phyloP scores from a whole-genome alignment of 1,284 basidiomycete genomes.

The Inonotus obliquus region DNA sequence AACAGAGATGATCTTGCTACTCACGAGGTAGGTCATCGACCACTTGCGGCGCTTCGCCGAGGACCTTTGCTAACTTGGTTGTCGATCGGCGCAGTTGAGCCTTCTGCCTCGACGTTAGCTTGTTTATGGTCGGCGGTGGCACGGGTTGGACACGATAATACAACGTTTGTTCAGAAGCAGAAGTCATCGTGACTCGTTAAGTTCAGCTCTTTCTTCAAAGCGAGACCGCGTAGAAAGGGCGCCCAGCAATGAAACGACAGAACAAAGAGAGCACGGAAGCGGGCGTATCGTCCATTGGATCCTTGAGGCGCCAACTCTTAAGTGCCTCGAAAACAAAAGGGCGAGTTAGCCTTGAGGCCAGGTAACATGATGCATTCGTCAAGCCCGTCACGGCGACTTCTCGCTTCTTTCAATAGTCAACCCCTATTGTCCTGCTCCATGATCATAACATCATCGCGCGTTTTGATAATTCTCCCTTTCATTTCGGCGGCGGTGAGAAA shows the following conservation, averaged over 20 bases:
- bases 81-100: slow-evolving; percentile 13
- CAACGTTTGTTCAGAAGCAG: no score
- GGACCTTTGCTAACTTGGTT: slow-evolving; percentile 13
- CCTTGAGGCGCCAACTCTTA: neutral
- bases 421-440: neutral
- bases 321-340: slow-evolving; percentile 3
- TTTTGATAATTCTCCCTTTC: neutral
- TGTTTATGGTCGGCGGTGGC: slow-evolving; percentile 17
- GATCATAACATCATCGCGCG: no score
- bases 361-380: neutral
- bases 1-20: neutral
- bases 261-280: neutral
- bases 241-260: neutral
- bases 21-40: slow-evolving; percentile 6
- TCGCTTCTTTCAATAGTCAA: neutral
- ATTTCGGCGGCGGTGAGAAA: neutral
- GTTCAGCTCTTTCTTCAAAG: no score
- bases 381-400: neutral
- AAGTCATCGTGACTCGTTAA: no score
- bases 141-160: slow-evolving; percentile 9
- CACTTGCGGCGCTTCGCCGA: slow-evolving; percentile 17
- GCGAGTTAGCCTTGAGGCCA: neutral
- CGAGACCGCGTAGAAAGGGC: neutral
- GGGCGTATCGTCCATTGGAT: neutral
- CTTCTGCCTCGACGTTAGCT: slow-evolving; percentile 8